Evolutionary conservation across 192 early-diverging fungal genomes (phyloP).

Genomic region (Entomortierella lignicola): DNA sequence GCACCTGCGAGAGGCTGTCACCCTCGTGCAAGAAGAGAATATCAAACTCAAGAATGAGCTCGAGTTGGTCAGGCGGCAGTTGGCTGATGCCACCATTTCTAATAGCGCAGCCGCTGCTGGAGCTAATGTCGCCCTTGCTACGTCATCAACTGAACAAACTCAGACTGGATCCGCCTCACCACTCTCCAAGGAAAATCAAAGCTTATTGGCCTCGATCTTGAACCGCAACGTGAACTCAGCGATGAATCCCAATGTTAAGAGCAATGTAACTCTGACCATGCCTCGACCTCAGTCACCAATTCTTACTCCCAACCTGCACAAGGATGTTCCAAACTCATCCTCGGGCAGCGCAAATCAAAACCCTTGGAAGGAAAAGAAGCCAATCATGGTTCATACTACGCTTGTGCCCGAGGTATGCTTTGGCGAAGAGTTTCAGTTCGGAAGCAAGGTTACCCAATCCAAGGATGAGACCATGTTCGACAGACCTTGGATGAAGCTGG

Average conservation of each 20-base stretch:
- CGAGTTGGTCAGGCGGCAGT: conserved; percentile 21
- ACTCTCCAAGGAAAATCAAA: conserved; percentile 46
- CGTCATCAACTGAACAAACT: conserved; percentile 3
- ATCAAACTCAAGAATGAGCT: conserved; percentile 35
- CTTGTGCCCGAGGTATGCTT: conserved; percentile 50
- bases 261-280: conserved; percentile 29
- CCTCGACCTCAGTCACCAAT: conserved; percentile 43
- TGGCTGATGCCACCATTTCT: conserved; percentile 18
- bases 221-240: conserved; percentile 31
- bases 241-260: conserved; percentile 38
- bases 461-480: conserved; percentile 25
- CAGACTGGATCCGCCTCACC: conserved; percentile 8
- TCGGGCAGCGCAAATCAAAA: conserved; percentile 21
- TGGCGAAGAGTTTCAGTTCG: conserved; percentile 42
- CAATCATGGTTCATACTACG: conserved; percentile 51
- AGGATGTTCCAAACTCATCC: conserved; percentile 49
- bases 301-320: conserved; percentile 41
- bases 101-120: conserved; percentile 11
- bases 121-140: background rate
- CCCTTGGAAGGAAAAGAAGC: conserved; percentile 52
- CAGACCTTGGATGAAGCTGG: conserved; percentile 36
- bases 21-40: conserved; percentile 48
- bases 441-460: conserved; percentile 3
- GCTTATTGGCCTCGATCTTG: conserved; percentile 40
- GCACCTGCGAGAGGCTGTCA: conserved; percentile 50